phyloP scores from a whole-genome alignment of 2,329 filamentous ascomycete genomes.

The Curvularia lunata region DNA sequence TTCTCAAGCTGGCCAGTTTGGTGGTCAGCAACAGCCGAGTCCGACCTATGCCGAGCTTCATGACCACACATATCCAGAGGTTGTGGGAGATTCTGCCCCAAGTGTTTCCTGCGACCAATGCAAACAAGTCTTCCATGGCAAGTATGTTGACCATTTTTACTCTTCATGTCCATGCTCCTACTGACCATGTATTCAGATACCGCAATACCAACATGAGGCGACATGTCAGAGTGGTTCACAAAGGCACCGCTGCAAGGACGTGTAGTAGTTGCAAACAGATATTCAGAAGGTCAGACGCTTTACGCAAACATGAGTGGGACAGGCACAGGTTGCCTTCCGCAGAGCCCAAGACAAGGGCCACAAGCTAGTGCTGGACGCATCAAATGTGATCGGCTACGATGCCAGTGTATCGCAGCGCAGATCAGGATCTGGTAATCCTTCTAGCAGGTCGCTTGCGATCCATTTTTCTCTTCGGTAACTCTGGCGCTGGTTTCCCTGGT shows the following conservation, averaged over 20 bases:
- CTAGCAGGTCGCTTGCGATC: slow-evolving; percentile 4
- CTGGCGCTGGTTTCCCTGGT: not conserved
- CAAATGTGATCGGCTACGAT: not conserved
- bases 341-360: slow-evolving; percentile 18
- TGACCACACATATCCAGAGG: not conserved
- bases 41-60: not conserved
- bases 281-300: slow-evolving; percentile 21
- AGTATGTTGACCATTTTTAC: slow-evolving; percentile 6
- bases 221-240: slow-evolving; percentile 12
- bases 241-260: not conserved
- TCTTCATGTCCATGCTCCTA: not conserved
- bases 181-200: slow-evolving; percentile 18
- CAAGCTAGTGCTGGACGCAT: not conserved
- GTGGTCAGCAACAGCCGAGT: not conserved
- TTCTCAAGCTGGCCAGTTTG: not conserved
- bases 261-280: slow-evolving; percentile 12
- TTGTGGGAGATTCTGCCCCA: not conserved
- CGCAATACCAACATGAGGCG: slow-evolving; percentile 18
- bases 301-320: slow-evolving; percentile 26
- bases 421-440: slow-evolving; percentile 11
- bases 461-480: not conserved
- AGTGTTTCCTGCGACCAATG: slow-evolving; percentile 5
- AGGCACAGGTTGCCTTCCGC: slow-evolving; percentile 12
- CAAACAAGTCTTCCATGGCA: slow-evolving; percentile 9
- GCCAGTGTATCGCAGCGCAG: slow-evolving; percentile 10